These are phyloP conservation scores for Strobilomyces dryophilus DNA, from an alignment of 768 basidiomycete genomes.

Conservation along the genomic window DNA sequence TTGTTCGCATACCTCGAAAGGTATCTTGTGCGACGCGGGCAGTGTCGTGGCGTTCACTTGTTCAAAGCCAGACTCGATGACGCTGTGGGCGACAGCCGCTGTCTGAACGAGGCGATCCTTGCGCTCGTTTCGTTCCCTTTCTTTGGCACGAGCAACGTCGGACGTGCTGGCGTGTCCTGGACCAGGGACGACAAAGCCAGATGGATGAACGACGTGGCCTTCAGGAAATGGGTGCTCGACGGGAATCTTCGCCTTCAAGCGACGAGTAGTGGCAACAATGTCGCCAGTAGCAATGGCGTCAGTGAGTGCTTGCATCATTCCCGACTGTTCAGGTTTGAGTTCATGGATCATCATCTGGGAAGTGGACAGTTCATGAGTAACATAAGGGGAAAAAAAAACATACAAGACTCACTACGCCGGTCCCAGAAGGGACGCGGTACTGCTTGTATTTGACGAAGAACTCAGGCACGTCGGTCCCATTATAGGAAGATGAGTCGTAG, in stretches of 20 bases:
- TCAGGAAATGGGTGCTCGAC: conserved; percentile 19
- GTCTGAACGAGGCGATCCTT: conserved; percentile 26
- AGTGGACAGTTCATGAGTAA: neutral
- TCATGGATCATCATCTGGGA: conserved; percentile 1
- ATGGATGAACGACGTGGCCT: conserved; percentile 23
- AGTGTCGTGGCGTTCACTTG: conserved; percentile 23
- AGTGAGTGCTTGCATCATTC: conserved; percentile 23
- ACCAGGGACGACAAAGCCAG: conserved; percentile 30
- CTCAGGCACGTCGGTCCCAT: conserved; percentile 20
- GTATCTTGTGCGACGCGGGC: conserved; percentile 34
- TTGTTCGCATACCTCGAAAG: conserved; percentile 35
- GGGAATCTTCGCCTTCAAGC: conserved; percentile 25
- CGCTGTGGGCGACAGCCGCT: conserved; percentile 28
- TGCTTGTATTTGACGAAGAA: conserved; percentile 29
- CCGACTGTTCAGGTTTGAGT: conserved; percentile 7
- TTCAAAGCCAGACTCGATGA: conserved; percentile 29
- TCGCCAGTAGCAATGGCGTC: conserved; percentile 21
- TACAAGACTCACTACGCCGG: conserved; percentile 3
- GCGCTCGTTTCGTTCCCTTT: conserved; percentile 18
- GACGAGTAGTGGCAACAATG: conserved; percentile 26
- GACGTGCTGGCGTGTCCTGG: conserved; percentile 25
- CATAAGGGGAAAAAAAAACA: neutral
- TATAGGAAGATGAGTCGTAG: conserved; percentile 27
- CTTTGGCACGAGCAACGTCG: conserved; percentile 23
- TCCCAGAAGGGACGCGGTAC: conserved; percentile 4